These are phyloP conservation scores for Candolleomyces efflorescens DNA, from an alignment of 768 basidiomycete genomes.

Conservation along the genomic window DNA sequence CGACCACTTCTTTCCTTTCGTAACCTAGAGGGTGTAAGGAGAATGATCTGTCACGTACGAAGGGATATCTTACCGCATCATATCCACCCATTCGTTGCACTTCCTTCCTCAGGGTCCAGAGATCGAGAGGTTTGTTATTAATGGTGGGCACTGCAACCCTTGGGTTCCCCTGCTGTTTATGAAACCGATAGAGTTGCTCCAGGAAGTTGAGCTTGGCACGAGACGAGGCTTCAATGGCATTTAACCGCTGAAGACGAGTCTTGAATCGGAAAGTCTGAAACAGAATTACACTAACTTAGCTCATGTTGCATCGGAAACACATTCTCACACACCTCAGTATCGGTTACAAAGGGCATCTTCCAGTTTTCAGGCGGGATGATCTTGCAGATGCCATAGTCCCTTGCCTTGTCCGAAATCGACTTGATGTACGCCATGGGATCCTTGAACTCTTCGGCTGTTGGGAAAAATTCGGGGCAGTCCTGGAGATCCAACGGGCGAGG, in stretches of 20 bases:
- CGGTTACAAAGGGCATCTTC: conserved; percentile 94
- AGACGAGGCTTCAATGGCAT: conserved; percentile 96
- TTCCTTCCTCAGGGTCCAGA: conserved; percentile 91
- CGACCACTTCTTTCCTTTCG: conserved; percentile 81
- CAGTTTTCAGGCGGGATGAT: conserved; percentile 90
- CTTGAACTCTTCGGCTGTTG: conserved; percentile 85
- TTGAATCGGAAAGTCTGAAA: conserved; percentile 87
- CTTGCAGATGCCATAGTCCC: conserved; percentile 89
- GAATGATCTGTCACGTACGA: conserved; percentile 12
- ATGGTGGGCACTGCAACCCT: conserved; percentile 92
- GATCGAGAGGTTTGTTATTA: conserved; percentile 87
- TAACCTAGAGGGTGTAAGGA: conserved; percentile 52
- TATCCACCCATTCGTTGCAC: conserved; percentile 88
- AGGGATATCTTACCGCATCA: conserved; percentile 56
- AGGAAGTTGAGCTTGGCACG: conserved; percentile 96
- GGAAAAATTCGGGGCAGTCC: conserved; percentile 88
- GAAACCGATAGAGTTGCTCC: conserved; percentile 94
- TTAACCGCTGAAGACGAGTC: conserved; percentile 90
- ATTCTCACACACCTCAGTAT: conserved; percentile 72
- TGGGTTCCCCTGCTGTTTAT: conserved; percentile 90
- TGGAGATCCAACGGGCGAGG: conserved; percentile 79
- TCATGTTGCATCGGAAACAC: conserved; percentile 4
- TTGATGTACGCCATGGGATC: conserved; percentile 94
- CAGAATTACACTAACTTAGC: conserved; percentile 16
- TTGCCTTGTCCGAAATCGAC: conserved; percentile 68